Conservation (phyloP, 2,329 filamentous ascomycete species). For the Penicillium sclerotigenum region DNA sequence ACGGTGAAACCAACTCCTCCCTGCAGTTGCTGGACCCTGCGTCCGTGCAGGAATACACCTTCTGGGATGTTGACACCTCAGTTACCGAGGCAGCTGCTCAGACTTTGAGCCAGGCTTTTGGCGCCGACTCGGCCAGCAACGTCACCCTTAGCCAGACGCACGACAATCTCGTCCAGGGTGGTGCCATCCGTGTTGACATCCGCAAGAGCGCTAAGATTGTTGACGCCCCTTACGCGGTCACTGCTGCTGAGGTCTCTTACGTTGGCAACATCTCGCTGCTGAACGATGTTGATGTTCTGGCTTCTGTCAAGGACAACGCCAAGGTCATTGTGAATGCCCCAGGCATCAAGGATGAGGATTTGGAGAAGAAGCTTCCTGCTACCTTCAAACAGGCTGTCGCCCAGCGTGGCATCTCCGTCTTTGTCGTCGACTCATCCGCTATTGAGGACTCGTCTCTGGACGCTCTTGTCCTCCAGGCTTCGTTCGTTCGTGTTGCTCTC, state of each 20-base stretch:
- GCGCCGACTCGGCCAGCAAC: constrained; percentile 59
- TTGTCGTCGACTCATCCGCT: constrained; percentile 68
- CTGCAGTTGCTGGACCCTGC: constrained; percentile 54
- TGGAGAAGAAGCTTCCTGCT: constrained; percentile 78
- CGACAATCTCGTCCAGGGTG: constrained; percentile 68
- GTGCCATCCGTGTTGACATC: constrained; percentile 78
- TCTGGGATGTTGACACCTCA: constrained; percentile 87
- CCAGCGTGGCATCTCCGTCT: constrained; percentile 67
- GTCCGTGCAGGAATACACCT: constrained; percentile 77
- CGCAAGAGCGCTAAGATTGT: constrained; percentile 78
- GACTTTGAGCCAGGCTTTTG: constrained; percentile 58
- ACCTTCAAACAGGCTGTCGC: constrained; percentile 68
- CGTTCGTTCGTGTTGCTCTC: constrained; percentile 75
- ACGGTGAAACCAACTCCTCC: constrained; percentile 34
- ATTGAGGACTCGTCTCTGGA: constrained; percentile 66
- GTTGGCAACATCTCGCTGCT: constrained; percentile 78
- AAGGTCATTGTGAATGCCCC: constrained; percentile 73
- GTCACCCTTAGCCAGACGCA: constrained; percentile 58
- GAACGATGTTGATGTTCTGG: constrained; percentile 70
- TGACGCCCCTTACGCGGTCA: constrained; percentile 78
- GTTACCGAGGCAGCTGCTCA: constrained; percentile 62
- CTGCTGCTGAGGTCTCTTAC: constrained; percentile 73
- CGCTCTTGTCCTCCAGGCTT: constrained; percentile 69
- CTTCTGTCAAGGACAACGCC: constrained; percentile 66
- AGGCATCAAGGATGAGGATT: constrained; percentile 78